Conservation (phyloP, 164 flowering plant genomes). For the Euptelea pleiosperma region DNA sequence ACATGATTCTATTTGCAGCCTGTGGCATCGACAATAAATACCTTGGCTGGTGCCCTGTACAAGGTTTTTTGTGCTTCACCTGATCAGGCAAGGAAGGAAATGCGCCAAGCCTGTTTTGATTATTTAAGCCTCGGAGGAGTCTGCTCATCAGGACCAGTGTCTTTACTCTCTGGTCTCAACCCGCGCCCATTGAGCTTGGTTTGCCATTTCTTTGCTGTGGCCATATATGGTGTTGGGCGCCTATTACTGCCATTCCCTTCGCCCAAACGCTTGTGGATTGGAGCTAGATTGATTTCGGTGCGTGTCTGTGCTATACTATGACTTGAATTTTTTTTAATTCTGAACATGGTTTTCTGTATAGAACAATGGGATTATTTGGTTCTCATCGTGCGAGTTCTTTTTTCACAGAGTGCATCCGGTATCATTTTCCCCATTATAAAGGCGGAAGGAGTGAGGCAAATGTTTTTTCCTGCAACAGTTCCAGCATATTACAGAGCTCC, state of each 20-base stretch:
- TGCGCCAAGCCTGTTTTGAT: slow-evolving; percentile 93
- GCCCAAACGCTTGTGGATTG: slow-evolving; percentile 76
- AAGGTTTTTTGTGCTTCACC: slow-evolving; percentile 81
- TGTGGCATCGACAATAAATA: slow-evolving; percentile 77
- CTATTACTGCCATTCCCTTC: slow-evolving; percentile 82
- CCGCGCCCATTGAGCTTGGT: slow-evolving; percentile 57
- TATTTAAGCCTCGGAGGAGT: slow-evolving; percentile 79
- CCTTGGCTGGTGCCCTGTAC: slow-evolving; percentile 76
- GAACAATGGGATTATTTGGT: neutral
- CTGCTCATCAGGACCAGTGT: slow-evolving; percentile 28
- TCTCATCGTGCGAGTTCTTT: neutral
- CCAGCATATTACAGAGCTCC: slow-evolving; percentile 64
- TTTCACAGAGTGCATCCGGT: slow-evolving; percentile 61
- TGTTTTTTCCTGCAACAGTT: slow-evolving; percentile 70
- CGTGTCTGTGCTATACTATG: too few relatives aligned
- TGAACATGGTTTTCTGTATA: neutral
- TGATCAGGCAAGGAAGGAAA: slow-evolving; percentile 85
- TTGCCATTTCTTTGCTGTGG: slow-evolving; percentile 83
- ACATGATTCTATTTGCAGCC: slow-evolving; percentile 47
- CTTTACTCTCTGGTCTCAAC: slow-evolving; percentile 59
- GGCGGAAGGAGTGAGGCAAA: slow-evolving; percentile 77
- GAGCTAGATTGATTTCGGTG: slow-evolving; percentile 76
- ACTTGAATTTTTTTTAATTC: slow-evolving; percentile 14
- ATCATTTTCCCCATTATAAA: slow-evolving; percentile 73
- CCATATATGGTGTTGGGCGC: slow-evolving; percentile 84